Base-by-base conservation (phyloP, 352 stramenopile genomes). In the Thalassiosira gravida region DNA sequence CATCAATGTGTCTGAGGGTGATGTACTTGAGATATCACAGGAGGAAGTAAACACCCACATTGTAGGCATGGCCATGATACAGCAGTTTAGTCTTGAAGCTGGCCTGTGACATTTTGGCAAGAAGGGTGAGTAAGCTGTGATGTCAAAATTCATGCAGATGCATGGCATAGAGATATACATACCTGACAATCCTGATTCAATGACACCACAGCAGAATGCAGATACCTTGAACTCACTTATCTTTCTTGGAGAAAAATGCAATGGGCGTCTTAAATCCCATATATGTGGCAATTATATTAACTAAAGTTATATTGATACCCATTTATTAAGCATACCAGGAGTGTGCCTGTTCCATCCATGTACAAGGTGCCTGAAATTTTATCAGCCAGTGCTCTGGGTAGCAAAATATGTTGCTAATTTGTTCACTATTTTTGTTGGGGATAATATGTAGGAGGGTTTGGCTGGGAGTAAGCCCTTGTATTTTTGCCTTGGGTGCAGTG, bases 221-320 rank as follows among this genome's bases (percentile, higher is more conserved):
- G 9, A 63, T 30, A 62, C 75, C 18, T 18, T 83, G 2, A 25
- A 42, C 6, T 81, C 73, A 22, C 46, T 87, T 0, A 83, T 80
- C 27, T 85, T 83, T 20, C 46, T 90, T 1, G 85, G 70, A n/a
- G 16, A 80, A 50, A 87, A 87, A 35, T 9, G 70, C 1, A 61
- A 56, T 46, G 77, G 73, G 9, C n/a, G n/a, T n/a, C n/a, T n/a
- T n/a, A n/a, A n/a, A n/a, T n/a, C n/a, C n/a, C n/a, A n/a, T n/a
- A n/a, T n/a, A n/a, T n/a, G n/a, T n/a, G n/a, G n/a, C n/a, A n/a
- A n/a, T n/a, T n/a, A n/a, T n/a, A n/a, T n/a, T n/a, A n/a, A n/a
- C n/a, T n/a, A n/a, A n/a, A n/a, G n/a, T n/a, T n/a, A n/a, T n/a
- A n/a, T n/a, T n/a, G n/a, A n/a, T n/a, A n/a, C n/a, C n/a, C n/a